Evolutionary conservation across 352 stramenopile genomes (phyloP).

Genomic region (Pythium utonaiense): DNA sequence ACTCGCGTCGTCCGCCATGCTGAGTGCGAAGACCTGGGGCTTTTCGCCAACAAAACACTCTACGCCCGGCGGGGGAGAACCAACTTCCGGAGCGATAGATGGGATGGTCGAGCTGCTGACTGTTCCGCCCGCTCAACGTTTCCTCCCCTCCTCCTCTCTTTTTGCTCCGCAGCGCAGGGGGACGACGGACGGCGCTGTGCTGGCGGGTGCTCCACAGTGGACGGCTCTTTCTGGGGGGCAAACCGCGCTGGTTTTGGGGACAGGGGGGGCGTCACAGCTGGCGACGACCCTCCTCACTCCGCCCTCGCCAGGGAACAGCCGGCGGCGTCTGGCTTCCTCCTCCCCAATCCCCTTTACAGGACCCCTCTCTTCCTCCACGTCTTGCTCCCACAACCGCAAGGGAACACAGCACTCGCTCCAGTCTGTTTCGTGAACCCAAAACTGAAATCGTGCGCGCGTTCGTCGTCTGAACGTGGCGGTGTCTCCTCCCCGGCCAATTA

Average conservation of each 20-base stretch:
- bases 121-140: constrained; percentile 1
- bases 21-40: background rate
- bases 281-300: constrained; percentile 2
- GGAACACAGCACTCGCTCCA: background rate
- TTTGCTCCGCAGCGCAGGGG: background rate
- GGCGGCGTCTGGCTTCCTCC: constrained; percentile 11
- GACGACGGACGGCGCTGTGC: background rate
- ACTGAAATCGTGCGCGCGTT: background rate
- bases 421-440: constrained; percentile 1
- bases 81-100: no score
- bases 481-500: constrained; percentile 21
- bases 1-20: constrained; percentile 12
- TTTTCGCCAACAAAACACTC: constrained; percentile 4
- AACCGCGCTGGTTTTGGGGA: background rate
- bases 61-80: no score
- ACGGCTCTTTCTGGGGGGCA: background rate
- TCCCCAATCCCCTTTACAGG: constrained; percentile 3
- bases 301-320: constrained; percentile 11
- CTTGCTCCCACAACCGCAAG: constrained; percentile 1
- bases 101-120: background rate
- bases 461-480: constrained; percentile 12
- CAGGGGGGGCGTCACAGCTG: constrained; percentile 14
- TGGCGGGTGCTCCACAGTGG: no score
- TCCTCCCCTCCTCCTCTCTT: constrained; percentile 7
- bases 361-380: constrained; percentile 1